These are phyloP conservation scores for Lepraria neglecta DNA, from an alignment of 495 filamentous ascomycete species.

Conservation along the genomic window DNA sequence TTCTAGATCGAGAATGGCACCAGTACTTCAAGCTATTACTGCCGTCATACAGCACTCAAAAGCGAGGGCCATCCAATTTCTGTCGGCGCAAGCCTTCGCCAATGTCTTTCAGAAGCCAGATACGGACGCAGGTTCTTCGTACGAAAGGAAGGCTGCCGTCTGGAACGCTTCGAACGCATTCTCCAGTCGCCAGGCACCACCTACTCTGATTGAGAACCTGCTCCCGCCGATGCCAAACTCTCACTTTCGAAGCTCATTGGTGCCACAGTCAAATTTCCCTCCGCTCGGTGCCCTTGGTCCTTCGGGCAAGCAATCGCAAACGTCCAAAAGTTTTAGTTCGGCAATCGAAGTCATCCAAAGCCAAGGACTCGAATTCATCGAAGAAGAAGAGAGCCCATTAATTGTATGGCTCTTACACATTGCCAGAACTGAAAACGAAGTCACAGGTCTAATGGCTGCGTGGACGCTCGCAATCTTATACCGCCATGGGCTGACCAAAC, in stretches of 20 bases:
- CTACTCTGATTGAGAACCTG: conserved; percentile 55
- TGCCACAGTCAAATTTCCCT: conserved; percentile 47
- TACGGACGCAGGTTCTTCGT: conserved; percentile 38
- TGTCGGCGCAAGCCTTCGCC: conserved; percentile 69
- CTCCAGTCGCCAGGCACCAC: conserved; percentile 38
- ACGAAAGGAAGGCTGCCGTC: conserved; percentile 40
- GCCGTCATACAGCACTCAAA: conserved; percentile 75
- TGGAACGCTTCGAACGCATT: conserved; percentile 46
- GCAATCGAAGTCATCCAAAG: conserved; percentile 33
- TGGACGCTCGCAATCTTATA: conserved; percentile 71
- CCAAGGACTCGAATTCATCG: conserved; percentile 31
- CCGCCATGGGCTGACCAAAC: conserved; percentile 59
- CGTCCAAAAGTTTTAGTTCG: conserved; percentile 27
- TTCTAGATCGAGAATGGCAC: conserved; percentile 52
- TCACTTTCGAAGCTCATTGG: conserved; percentile 36
- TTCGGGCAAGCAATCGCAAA: conserved; percentile 33
- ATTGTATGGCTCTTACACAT: conserved; percentile 76
- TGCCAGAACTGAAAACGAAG: conserved; percentile 54
- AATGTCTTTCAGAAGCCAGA: conserved; percentile 58
- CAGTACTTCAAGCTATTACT: conserved; percentile 73
- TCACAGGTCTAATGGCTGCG: conserved; percentile 70
- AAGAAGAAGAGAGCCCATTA: conserved; percentile 70
- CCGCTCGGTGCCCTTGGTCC: conserved; percentile 47
- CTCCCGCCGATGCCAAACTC: conserved; percentile 43
- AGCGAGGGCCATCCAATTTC: conserved; percentile 66